These are phyloP conservation scores for Bauhinia variegata DNA, from an alignment of 306 rosid species.

Conservation along the genomic window DNA sequence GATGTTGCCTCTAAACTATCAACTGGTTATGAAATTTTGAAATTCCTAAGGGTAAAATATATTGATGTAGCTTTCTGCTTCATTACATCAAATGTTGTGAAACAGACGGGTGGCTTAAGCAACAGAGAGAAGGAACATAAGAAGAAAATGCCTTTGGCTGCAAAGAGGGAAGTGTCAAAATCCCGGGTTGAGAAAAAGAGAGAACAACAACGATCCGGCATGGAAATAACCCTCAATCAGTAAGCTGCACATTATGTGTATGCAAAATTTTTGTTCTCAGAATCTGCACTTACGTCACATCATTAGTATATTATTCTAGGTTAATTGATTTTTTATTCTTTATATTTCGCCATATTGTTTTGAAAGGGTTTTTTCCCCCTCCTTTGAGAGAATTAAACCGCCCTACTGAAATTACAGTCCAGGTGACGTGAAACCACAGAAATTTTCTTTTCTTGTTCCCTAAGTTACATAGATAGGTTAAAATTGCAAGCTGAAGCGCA, in stretches of 20 bases:
- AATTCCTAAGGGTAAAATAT: neutral
- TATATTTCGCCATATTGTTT: too few species aligned
- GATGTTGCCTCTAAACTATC: neutral
- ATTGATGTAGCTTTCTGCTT: neutral
- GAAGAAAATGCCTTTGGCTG: constrained; percentile 79
- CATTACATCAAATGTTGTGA: constrained; percentile 12
- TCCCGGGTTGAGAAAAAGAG: constrained; percentile 57
- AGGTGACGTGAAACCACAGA: too few species aligned
- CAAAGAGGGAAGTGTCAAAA: constrained; percentile 62
- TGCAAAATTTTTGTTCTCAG: neutral
- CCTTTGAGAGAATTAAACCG: too few species aligned
- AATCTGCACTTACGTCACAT: neutral
- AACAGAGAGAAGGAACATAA: constrained; percentile 83
- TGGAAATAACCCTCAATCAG: constrained; percentile 53
- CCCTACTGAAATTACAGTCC: too few species aligned
- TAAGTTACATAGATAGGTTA: too few species aligned
- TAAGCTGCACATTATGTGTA: neutral
- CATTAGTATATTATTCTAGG: neutral
- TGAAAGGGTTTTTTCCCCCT: too few species aligned
- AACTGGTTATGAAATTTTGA: constrained; percentile 13
- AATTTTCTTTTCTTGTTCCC: too few species aligned
- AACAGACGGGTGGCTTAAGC: constrained; percentile 86
- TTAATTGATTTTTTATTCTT: neutral
- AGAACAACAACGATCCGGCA: constrained; percentile 53
- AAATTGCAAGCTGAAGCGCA: too few species aligned